Evolutionary conservation across 257 asterid species (phyloP).

Genomic region (Jasminum sambac): DNA sequence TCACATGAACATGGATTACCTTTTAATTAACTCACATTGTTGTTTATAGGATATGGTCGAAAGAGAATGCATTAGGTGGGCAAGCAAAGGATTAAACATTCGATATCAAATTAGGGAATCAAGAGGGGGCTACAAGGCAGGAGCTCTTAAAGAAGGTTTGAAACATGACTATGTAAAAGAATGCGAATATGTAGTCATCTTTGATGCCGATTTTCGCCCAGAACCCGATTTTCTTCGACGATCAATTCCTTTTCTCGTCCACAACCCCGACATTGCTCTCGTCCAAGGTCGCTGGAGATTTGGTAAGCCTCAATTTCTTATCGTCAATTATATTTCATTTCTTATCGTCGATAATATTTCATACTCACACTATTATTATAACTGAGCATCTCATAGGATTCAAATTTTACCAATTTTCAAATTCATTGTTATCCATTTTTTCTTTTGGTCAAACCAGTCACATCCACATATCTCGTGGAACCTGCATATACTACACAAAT

Average conservation of each 20-base stretch:
- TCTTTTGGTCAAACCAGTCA: too few relatives aligned
- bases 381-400: too few relatives aligned
- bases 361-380: too few relatives aligned
- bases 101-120: conserved; percentile 48
- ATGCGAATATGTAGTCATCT: conserved; percentile 59
- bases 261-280: conserved; percentile 50
- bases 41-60: conserved; percentile 52
- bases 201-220: conserved; percentile 60
- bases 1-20: too few relatives aligned
- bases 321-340: not conserved
- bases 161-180: conserved; percentile 46
- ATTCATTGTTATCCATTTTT: too few relatives aligned
- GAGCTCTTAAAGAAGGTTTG: conserved; percentile 60
- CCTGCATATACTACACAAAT: too few relatives aligned
- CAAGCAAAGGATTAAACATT: conserved; percentile 53
- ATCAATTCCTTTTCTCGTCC: conserved; percentile 47
- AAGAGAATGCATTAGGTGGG: conserved; percentile 57
- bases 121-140: conserved; percentile 64
- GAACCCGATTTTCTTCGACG: conserved; percentile 55
- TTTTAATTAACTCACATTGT: not conserved
- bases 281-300: conserved; percentile 64
- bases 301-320: conserved; percentile 30
- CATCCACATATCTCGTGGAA: too few relatives aligned
- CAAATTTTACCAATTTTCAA: too few relatives aligned
- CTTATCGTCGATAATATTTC: not conserved